Base-by-base conservation (phyloP, 805 yeast species). In the Henningerozyma blattae region DNA sequence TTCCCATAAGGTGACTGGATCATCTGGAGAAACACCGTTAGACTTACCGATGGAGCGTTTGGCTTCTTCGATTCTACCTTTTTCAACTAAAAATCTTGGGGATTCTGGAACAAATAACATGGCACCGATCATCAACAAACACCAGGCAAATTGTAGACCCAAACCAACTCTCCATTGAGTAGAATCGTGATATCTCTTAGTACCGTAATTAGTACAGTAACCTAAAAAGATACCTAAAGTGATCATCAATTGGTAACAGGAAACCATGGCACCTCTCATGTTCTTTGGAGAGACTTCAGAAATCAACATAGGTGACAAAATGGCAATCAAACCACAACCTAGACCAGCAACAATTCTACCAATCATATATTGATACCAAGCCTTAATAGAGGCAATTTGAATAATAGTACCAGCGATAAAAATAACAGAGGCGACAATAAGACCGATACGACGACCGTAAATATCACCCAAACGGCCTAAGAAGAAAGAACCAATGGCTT, bases 101-200 rank as follows among this genome's bases (percentile, higher is more conserved):
- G 84, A 75, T 62, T 78, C 86, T 30, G 85, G 85, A 70, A 77
- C 75, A 45, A 68, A 65, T n/a, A 46, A 38, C 59, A 60, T 56
- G 42, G 57, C 64, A 15, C 38, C 41, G 30, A 58, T 39, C 61
- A 60, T 49, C 32, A 58, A 37, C 17, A 61, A 30, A 26, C 65
- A 65, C 67, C 69, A 68, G 18, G 60, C 59, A 44, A 67, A 67
- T 44, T 67, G 64, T 41, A 74, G 54, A 36, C 78, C 78, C 50
- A 77, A 61, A 33, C 80, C 82, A 44, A 77, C 67, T 70, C 85
- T 75, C 85, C 86, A 78, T 59, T 75, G 80, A 5, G 59, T 84
- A 15, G 52, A 45, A 77, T 48, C 43, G 16, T 32, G 15, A 39
- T 50, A 47, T 15, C 34, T 40, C 38, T 50, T 50, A 20, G 52